Evolutionary conservation across 2,329 filamentous ascomycete species (phyloP).

Genomic region (Colletotrichum limetticola): DNA sequence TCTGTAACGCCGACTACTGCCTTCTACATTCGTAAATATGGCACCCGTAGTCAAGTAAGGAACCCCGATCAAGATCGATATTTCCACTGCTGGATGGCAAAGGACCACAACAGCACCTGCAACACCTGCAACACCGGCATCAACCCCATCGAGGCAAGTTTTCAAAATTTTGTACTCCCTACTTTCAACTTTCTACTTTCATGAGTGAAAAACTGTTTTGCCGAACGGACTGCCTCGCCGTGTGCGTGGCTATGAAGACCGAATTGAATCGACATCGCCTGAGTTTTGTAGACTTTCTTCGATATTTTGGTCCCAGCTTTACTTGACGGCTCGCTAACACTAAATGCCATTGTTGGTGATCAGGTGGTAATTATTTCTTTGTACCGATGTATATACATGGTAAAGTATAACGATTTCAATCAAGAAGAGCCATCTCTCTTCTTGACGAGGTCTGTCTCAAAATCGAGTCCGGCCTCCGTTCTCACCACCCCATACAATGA

Average conservation of each 20-base stretch:
- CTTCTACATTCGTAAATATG: too few relatives aligned
- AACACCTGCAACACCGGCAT: too few relatives aligned
- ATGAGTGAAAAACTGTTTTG: constrained; percentile 25
- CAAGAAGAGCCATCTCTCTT: constrained; percentile 38
- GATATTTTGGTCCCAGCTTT: background rate
- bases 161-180: too few relatives aligned
- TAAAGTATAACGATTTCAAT: background rate
- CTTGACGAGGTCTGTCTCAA: constrained; percentile 52
- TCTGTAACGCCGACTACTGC: too few relatives aligned
- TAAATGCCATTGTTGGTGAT: background rate
- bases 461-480: constrained; percentile 52
- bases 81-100: too few relatives aligned
- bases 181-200: background rate
- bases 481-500: constrained; percentile 61
- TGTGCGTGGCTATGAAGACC: constrained; percentile 1
- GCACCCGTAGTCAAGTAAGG: too few relatives aligned
- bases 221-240: constrained; percentile 4
- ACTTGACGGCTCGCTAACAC: background rate
- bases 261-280: constrained; percentile 19
- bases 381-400: background rate
- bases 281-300: background rate
- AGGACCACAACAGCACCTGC: too few relatives aligned
- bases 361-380: background rate
- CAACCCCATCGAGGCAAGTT: background rate
- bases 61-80: too few relatives aligned